Conservation (phyloP, 1,284 basidiomycete genomes). For the Macrocybe sp. region DNA sequence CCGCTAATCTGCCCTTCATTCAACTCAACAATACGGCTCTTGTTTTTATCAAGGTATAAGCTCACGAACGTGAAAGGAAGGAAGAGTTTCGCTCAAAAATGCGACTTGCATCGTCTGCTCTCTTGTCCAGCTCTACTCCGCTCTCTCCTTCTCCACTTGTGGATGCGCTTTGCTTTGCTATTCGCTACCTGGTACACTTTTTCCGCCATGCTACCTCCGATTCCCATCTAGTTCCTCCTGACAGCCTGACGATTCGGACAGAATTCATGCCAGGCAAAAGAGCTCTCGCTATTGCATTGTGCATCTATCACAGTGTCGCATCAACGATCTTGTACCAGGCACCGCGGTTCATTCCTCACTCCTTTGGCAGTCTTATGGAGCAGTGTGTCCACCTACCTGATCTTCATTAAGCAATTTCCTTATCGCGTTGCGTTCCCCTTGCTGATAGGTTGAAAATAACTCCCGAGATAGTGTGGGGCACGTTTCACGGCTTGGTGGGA, state of each 20-base stretch:
- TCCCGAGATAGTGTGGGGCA: conserved; percentile 66
- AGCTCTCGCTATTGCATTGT: conserved; percentile 70
- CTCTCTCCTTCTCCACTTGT: conserved; percentile 55
- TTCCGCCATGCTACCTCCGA: neutral
- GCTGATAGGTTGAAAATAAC: conserved; percentile 49
- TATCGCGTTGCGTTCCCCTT: conserved; percentile 1
- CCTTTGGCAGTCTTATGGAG: conserved; percentile 60
- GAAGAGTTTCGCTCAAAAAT: neutral
- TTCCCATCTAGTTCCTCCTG: neutral
- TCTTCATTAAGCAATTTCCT: neutral
- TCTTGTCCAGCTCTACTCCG: conserved; percentile 51
- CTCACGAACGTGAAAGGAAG: neutral
- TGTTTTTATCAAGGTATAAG: conserved; percentile 64
- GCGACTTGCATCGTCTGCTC: neutral
- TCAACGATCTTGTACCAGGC: conserved; percentile 74
- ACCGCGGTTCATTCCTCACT: conserved; percentile 72
- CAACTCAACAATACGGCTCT: conserved; percentile 78
- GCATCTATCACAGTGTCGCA: conserved; percentile 70
- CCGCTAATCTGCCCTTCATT: conserved; percentile 61
- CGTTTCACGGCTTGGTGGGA: conserved; percentile 61
- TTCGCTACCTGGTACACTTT: conserved; percentile 51
- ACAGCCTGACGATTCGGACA: conserved; percentile 16
- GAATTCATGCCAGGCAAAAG: conserved; percentile 84
- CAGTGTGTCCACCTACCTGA: conserved; percentile 35
- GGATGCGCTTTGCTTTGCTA: conserved; percentile 55